A percentile compares a stretch with the other conserved stretches of the same genome.
phyloP scores from a whole-genome alignment of 2,329 filamentous ascomycete genomes.

The Penicillium hordei region DNA sequence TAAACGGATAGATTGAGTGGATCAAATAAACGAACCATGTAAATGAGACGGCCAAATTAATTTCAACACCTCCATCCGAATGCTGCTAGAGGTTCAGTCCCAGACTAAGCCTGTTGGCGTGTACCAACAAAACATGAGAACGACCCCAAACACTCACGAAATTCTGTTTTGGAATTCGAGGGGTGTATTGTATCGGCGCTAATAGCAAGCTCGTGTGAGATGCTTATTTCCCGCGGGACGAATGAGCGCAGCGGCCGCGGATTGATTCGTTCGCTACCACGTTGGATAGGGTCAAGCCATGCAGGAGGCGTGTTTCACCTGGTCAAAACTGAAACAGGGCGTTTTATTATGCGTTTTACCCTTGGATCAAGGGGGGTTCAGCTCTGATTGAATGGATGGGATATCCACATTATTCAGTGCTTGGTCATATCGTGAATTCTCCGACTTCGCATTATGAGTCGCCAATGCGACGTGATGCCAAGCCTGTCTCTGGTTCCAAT shows the following conservation, averaged over 20 bases:
- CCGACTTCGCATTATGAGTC: not conserved
- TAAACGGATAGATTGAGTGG: constrained; percentile 18
- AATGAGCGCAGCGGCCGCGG: constrained; percentile 24
- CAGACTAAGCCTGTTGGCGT: too few relatives aligned
- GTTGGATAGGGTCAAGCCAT: constrained; percentile 7
- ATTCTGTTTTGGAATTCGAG: constrained; percentile 4
- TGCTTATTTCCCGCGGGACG: constrained; percentile 27
- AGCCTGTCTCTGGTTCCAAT: not conserved
- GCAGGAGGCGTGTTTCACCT: constrained; percentile 15
- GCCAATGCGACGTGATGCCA: constrained; percentile 1
- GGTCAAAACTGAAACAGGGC: constrained; percentile 3
- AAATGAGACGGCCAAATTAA: constrained; percentile 22
- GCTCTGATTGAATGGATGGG: not conserved
- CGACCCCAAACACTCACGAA: not conserved
- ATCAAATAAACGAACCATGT: constrained; percentile 17
- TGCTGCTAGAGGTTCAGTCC: not conserved
- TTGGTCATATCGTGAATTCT: not conserved
- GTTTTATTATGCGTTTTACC: not conserved
- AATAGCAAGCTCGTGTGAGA: constrained; percentile 14
- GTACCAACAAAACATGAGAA: not conserved
- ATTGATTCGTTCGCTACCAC: constrained; percentile 24
- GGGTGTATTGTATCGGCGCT: constrained; percentile 9
- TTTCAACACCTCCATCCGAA: not conserved
- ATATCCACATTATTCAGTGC: not conserved
- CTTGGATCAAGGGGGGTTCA: not conserved